A percentile compares a stretch with the other conserved stretches of the same genome.
Conservation (phyloP, 2,329 filamentous ascomycete species). For the Ceratocystis ficicola region DNA sequence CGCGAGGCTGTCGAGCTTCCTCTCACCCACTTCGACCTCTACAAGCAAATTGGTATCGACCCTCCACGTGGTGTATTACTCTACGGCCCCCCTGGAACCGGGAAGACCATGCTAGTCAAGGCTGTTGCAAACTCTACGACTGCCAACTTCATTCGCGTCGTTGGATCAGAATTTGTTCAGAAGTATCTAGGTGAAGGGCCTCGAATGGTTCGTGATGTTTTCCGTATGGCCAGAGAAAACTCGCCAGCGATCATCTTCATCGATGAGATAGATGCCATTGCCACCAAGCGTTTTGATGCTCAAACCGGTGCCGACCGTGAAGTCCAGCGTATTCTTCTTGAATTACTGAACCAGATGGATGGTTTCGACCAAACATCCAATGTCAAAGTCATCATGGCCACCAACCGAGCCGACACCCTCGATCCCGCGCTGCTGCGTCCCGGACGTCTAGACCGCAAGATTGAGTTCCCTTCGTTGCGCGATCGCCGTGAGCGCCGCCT, state of each 20-base stretch:
- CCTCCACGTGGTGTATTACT: slow-evolving; percentile 91
- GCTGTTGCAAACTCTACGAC: slow-evolving; percentile 97
- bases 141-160: slow-evolving; percentile 94
- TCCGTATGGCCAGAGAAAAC: slow-evolving; percentile 98
- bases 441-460: slow-evolving; percentile 92
- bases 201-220: slow-evolving; percentile 97
- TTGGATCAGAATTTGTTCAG: slow-evolving; percentile 96
- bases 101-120: slow-evolving; percentile 97
- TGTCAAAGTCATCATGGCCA: slow-evolving; percentile 99
- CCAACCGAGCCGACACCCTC: slow-evolving; percentile 92
- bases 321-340: slow-evolving; percentile 94
- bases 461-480: slow-evolving; percentile 91
- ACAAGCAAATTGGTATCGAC: slow-evolving; percentile 98
- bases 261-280: slow-evolving; percentile 97
- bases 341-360: slow-evolving; percentile 98
- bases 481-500: slow-evolving; percentile 89
- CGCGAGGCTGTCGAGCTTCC: slow-evolving; percentile 94
- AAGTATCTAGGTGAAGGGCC: slow-evolving; percentile 97
- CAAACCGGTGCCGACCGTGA: slow-evolving; percentile 97
- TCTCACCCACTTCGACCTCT: slow-evolving; percentile 93
- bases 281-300: slow-evolving; percentile 97
- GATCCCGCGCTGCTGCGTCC: slow-evolving; percentile 90
- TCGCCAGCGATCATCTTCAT: slow-evolving; percentile 98
- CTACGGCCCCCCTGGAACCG: slow-evolving; percentile 89
- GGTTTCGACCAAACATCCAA: slow-evolving; percentile 98